These are phyloP conservation scores for Acacia crassicarpa DNA, from an alignment of 306 rosid genomes.

Conservation along the genomic window DNA sequence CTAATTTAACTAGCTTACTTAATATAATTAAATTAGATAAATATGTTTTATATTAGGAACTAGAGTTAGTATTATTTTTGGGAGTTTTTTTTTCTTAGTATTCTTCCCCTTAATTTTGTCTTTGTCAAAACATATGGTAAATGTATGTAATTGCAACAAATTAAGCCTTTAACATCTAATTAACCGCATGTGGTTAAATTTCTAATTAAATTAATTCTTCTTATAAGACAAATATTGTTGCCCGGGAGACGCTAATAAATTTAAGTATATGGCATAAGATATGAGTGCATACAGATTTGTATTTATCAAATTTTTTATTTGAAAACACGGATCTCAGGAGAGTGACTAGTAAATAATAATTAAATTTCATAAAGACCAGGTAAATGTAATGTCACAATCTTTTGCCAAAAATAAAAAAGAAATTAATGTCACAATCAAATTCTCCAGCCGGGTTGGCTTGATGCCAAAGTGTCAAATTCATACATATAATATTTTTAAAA, in stretches of 20 bases:
- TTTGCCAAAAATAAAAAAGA: neutral
- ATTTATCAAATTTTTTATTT: neutral
- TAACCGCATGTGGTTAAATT: neutral
- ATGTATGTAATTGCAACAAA: neutral
- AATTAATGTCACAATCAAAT: no score
- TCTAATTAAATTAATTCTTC: neutral
- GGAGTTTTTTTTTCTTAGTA: no score
- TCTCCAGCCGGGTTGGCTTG: no score
- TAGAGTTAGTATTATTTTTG: no score
- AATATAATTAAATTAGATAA: no score
- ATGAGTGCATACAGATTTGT: neutral
- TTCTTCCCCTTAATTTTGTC: no score
- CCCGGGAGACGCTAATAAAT: neutral
- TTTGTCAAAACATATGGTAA: no score
- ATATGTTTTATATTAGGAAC: no score
- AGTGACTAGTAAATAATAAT: neutral
- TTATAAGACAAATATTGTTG: neutral
- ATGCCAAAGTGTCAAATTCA: no score
- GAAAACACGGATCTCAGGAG: neutral
- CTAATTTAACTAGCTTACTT: no score
- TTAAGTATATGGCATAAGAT: neutral
- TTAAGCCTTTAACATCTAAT: neutral
- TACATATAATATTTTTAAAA: no score
- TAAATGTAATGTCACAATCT: neutral
- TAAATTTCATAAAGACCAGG: neutral